Conservation (phyloP, 2,329 filamentous ascomycete species). For the Fusarium robinianum region DNA sequence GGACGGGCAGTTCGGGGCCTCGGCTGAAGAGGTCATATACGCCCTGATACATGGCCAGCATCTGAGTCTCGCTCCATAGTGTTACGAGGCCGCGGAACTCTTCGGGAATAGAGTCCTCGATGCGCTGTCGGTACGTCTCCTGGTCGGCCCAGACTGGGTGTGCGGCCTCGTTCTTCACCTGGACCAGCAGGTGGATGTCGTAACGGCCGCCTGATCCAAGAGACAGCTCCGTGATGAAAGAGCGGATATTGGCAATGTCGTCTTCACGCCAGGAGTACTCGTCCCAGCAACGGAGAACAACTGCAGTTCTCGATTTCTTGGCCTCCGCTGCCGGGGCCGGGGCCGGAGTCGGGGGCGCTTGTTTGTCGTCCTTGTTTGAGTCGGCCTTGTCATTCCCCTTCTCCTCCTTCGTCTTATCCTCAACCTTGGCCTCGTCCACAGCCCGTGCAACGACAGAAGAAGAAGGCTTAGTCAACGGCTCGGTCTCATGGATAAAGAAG, state of each 20-base stretch:
- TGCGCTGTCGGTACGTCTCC: constrained; percentile 68
- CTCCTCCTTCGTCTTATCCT: constrained; percentile 2
- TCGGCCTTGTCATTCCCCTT: constrained; percentile 7
- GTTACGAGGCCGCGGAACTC: constrained; percentile 90
- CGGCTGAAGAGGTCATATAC: constrained; percentile 75
- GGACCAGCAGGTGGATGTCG: constrained; percentile 82
- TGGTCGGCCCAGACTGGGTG: constrained; percentile 80
- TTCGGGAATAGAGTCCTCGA: constrained; percentile 70
- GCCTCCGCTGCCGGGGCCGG: constrained; percentile 5
- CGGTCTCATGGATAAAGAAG: constrained; percentile 53
- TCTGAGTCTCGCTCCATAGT: constrained; percentile 92
- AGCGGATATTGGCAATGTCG: constrained; percentile 79
- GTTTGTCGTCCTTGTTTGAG: not conserved
- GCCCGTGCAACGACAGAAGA: constrained; percentile 15
- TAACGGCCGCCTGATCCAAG: constrained; percentile 85
- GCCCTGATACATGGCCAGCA: constrained; percentile 86
- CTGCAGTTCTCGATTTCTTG: constrained; percentile 60
- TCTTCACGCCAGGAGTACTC: constrained; percentile 79
- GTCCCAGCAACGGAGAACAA: constrained; percentile 83
- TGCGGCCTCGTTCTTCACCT: constrained; percentile 76
- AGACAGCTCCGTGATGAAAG: constrained; percentile 80
- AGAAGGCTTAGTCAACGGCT: constrained; percentile 2
- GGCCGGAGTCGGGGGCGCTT: too few relatives aligned
- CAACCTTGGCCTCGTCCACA: constrained; percentile 14
- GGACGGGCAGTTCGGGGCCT: constrained; percentile 73